phyloP scores from a whole-genome alignment of 164 flowering plant species.

The Stephania cephalantha region DNA sequence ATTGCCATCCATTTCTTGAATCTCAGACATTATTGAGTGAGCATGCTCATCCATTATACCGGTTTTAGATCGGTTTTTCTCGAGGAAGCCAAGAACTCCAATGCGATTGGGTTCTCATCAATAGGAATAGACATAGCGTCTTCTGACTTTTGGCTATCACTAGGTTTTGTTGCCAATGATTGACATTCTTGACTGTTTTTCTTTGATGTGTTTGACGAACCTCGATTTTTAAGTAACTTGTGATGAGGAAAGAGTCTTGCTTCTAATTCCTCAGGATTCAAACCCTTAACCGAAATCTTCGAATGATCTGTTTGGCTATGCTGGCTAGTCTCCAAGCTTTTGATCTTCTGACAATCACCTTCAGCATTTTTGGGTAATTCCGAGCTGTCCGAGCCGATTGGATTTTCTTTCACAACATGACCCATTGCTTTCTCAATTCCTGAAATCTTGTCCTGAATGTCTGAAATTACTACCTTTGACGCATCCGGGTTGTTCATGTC shows the following conservation, averaged over 20 bases:
- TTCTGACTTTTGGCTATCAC: constrained; percentile 19
- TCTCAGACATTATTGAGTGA: constrained; percentile 25
- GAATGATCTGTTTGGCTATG: constrained; percentile 9
- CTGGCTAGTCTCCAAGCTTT: constrained; percentile 16
- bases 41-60: constrained; percentile 9
- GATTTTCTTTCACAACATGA: constrained; percentile 34
- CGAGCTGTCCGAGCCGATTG: constrained; percentile 15
- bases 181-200: constrained; percentile 21
- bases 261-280: constrained; percentile 63
- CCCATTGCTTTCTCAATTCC: constrained; percentile 87
- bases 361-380: constrained; percentile 13
- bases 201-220: constrained; percentile 25
- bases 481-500: constrained; percentile 75
- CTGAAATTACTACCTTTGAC: constrained; percentile 65
- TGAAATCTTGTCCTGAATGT: constrained; percentile 84
- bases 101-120: constrained; percentile 56
- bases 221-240: constrained; percentile 54
- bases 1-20: constrained; percentile 46
- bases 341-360: constrained; percentile 11
- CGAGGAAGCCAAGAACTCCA: constrained; percentile 66
- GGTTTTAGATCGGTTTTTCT: constrained; percentile 21
- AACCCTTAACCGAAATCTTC: constrained; percentile 35
- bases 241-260: constrained; percentile 89
- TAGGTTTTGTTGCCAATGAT: constrained; percentile 7
- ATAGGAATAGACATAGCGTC: constrained; percentile 30